Conservation (phyloP, 2,329 filamentous ascomycete genomes). For the Diplodia intermedia region DNA sequence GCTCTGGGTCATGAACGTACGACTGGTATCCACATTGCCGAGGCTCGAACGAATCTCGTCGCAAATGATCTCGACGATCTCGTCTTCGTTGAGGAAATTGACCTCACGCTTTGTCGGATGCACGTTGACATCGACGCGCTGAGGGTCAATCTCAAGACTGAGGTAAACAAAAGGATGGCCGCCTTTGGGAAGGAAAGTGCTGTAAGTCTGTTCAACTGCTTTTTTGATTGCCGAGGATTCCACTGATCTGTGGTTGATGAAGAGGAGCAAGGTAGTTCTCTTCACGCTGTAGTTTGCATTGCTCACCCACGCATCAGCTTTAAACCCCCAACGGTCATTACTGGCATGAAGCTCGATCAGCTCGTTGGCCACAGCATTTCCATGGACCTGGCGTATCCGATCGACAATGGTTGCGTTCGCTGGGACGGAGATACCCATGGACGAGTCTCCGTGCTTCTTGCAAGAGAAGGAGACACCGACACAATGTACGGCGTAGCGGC, state of each 20-base stretch:
- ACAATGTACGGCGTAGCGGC: slow-evolving; percentile 92
- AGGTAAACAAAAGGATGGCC: slow-evolving; percentile 94
- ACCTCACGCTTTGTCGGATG: slow-evolving; percentile 97
- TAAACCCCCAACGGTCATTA: slow-evolving; percentile 84
- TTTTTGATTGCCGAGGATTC: slow-evolving; percentile 89
- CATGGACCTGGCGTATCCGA: slow-evolving; percentile 89
- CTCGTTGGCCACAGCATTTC: slow-evolving; percentile 83
- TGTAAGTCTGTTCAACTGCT: slow-evolving; percentile 88
- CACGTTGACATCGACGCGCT: slow-evolving; percentile 93
- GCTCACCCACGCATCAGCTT: slow-evolving; percentile 78
- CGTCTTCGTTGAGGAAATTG: slow-evolving; percentile 96
- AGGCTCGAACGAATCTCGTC: slow-evolving; percentile 78
- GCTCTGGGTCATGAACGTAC: slow-evolving; percentile 93
- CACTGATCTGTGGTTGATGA: slow-evolving; percentile 95
- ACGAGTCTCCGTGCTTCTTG: slow-evolving; percentile 92
- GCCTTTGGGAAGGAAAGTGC: slow-evolving; percentile 86
- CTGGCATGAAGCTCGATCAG: slow-evolving; percentile 76
- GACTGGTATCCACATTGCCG: slow-evolving; percentile 87
- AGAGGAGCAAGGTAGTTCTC: slow-evolving; percentile 83
- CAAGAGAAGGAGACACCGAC: slow-evolving; percentile 91
- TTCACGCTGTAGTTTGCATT: slow-evolving; percentile 97
- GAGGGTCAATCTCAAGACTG: slow-evolving; percentile 89
- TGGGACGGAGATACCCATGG: slow-evolving; percentile 80
- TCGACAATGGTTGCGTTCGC: slow-evolving; percentile 75
- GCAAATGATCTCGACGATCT: slow-evolving; percentile 88